Percentiles rank a stretch among this genome's conserved stretches.
These are phyloP conservation scores for Colletotrichum viniferum DNA, from an alignment of 2,329 filamentous ascomycete genomes.

Conservation along the genomic window DNA sequence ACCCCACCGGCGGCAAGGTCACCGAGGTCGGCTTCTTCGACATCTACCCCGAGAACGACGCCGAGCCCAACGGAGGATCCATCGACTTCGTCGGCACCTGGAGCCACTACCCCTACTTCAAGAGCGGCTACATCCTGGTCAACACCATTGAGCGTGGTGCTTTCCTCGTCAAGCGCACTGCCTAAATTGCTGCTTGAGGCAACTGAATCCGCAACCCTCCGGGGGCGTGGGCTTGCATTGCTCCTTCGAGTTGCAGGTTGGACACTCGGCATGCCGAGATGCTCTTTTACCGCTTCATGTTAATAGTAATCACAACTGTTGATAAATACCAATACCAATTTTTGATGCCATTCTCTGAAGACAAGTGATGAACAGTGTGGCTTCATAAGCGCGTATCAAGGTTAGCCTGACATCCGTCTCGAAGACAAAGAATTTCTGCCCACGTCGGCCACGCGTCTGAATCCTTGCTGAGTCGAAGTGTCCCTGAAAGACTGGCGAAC, in stretches of 20 bases:
- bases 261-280: neutral
- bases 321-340: neutral
- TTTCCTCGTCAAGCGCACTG: conserved; percentile 23
- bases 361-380: rapidly evolving
- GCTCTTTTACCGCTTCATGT: neutral
- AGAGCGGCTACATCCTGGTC: conserved; percentile 25
- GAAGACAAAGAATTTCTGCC: neutral
- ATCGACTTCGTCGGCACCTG: conserved; percentile 24
- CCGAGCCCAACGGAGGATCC: conserved; percentile 19
- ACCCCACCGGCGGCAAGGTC: conserved; percentile 42
- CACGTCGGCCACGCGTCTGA: neutral
- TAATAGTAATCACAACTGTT: neutral
- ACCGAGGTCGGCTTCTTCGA: conserved; percentile 49
- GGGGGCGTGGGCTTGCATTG: neutral
- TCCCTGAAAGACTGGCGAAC: neutral
- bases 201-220: neutral
- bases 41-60: conserved; percentile 40
- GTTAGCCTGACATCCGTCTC: neutral
- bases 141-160: conserved; percentile 28
- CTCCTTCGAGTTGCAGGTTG: neutral
- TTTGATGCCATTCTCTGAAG: neutral
- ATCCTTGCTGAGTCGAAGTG: neutral
- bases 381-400: neutral
- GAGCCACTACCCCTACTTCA: conserved; percentile 25
- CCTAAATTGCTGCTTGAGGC: neutral